Evolutionary conservation across 139 green algal genomes (phyloP).

Genomic region (Tetratostichococcus sp.): DNA sequence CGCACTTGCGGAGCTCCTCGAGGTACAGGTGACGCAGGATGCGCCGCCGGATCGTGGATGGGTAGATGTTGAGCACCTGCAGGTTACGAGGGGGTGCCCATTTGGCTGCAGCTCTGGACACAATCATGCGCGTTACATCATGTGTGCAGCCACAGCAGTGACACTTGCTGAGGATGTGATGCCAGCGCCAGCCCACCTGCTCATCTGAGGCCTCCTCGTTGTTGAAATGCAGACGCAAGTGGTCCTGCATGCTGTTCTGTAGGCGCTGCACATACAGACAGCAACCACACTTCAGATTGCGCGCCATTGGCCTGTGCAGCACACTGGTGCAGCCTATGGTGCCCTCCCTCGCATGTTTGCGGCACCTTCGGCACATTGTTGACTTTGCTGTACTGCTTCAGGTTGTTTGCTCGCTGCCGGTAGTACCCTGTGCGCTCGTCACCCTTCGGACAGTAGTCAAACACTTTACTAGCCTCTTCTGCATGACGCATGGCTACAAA

Average conservation of each 20-base stretch:
- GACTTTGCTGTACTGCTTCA: conserved; percentile 25
- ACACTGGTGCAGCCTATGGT: too few species aligned
- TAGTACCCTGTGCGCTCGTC: conserved; percentile 57
- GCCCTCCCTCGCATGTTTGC: too few species aligned
- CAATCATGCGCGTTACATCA: too few species aligned
- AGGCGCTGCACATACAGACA: conserved; percentile 25
- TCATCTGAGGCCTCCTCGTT: conserved; percentile 52
- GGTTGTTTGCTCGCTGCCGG: conserved; percentile 30
- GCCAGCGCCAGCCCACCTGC: too few species aligned
- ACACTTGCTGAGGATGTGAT: too few species aligned
- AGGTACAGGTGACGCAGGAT: conserved; percentile 55
- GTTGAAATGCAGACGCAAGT: conserved; percentile 68
- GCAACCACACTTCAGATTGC: background rate
- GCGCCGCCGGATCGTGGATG: conserved; percentile 41
- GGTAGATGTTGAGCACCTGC: conserved; percentile 43
- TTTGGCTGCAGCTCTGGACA: too few species aligned
- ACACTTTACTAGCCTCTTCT: too few species aligned
- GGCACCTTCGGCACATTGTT: conserved; percentile 33
- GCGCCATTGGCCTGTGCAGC: too few species aligned
- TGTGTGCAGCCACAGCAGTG: too few species aligned
- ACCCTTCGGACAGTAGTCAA: too few species aligned
- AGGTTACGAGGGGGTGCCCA: too few species aligned
- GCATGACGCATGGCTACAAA: too few species aligned
- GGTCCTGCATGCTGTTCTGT: conserved; percentile 53
- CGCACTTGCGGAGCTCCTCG: conserved; percentile 17